Evolutionary conservation across 371 early-diverging fungal species (phyloP).

Genomic region (Apophysomyces ossiformis): DNA sequence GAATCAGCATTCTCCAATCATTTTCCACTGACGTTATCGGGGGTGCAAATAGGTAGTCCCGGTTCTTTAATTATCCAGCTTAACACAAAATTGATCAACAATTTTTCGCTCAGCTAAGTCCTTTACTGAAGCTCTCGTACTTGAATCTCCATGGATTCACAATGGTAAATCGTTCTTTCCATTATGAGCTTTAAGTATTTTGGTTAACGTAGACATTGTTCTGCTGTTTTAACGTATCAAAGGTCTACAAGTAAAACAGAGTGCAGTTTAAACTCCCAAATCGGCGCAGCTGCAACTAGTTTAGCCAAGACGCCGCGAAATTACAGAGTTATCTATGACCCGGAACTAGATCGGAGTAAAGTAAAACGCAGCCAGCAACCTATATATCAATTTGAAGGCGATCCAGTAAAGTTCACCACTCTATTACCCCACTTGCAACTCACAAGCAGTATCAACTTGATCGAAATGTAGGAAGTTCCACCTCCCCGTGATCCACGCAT

Average conservation of each 20-base stretch:
- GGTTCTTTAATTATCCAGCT: too few relatives aligned
- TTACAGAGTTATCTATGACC: constrained; percentile 50
- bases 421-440: not conserved
- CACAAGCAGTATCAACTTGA: constrained; percentile 8
- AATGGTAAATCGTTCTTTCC: not conserved
- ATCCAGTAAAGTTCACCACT: constrained; percentile 22
- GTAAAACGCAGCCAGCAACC: constrained; percentile 29
- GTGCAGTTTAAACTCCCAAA: constrained; percentile 7
- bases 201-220: not conserved
- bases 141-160: constrained; percentile 8
- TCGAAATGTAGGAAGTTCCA: constrained; percentile 6
- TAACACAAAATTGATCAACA: not conserved
- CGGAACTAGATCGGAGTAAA: constrained; percentile 44
- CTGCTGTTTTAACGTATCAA: not conserved
- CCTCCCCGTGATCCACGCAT: constrained; percentile 49
- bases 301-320: constrained; percentile 39
- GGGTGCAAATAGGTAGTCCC: too few relatives aligned
- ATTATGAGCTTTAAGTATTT: not conserved
- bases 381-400: constrained; percentile 39
- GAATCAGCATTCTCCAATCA: too few relatives aligned
- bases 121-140: constrained; percentile 4
- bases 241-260: constrained; percentile 11
- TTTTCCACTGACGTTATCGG: too few relatives aligned
- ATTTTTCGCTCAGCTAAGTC: not conserved
- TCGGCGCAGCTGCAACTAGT: constrained; percentile 12